Base-by-base conservation (phyloP, 164 flowering plant genomes). In the Magnolia kwangsiensis region DNA sequence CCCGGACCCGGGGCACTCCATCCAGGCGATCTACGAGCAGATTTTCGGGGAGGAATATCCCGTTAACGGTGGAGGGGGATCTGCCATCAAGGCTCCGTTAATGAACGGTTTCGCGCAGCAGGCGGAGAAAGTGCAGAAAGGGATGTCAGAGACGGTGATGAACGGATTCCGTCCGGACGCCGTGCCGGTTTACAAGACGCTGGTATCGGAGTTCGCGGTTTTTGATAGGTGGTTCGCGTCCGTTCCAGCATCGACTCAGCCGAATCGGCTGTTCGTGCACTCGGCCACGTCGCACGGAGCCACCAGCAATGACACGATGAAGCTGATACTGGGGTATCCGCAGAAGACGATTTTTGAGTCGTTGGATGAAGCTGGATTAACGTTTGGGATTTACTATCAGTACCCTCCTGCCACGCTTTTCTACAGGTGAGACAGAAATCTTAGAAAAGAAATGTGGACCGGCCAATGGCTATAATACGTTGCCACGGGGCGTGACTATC, bases 181-280 rank as follows among this genome's bases (percentile, higher is more conserved):
- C 1, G 76, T 95, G 23, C 92, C 98, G 2, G 92, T 95, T 7
- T 90, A 81, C 77, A 85, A 76, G 77, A 86, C 86, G 72, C 77
- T 92, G 80, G 92, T 87, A 0, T 4, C 80, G 20, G 88, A 92
- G 61, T 95, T 91, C 67, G 93, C 89, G 0, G 86, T 95, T 16
- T 95, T 84, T 70, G 98, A 95, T 68, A 78, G 92, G 72, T 95
- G 98, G 97, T 93, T 92, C 76, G 87, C 97, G 9, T 87, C 96
- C 7, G 8, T 87, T 0, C 98, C 95, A 23, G 78, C 93, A 0
- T 82, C 87, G 71, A 95, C 98, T 7, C 98, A 93, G 81, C 96
- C 98, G 20, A 93, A 93, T 78, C 81, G 98, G 83, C 77, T 88
- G 67, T 95, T 69, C 27, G 84, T 92, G 50, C 97, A 95, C 80